Evolutionary conservation across 2,329 filamentous ascomycete genomes (phyloP), one percentile per base, ranked within the genome.

Genomic region (Clonostachys sp.): DNA sequence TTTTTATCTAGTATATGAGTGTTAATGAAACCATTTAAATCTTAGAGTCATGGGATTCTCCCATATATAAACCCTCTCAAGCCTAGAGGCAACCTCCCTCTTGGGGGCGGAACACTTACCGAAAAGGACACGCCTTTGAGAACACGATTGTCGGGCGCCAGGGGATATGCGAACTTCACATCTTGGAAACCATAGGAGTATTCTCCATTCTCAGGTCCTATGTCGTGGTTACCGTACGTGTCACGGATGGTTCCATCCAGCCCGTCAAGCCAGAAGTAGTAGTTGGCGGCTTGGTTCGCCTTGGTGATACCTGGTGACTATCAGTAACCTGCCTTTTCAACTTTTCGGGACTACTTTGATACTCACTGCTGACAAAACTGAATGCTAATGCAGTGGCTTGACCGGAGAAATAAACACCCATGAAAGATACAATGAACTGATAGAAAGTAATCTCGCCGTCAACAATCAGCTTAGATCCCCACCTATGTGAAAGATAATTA

Each of bases 91-190:
- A 40, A 13, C 38, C 38, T n/a, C n/a, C n/a, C 1, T 18, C n/a
- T 13, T 18, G 10, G 12, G 8, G 24, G 3, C 3, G 24, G 41
- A 16, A 17, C 12, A 17, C 41, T 45, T 8, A 46, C 44, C 5
- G 44, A 41, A 14, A 56, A 41, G 10, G 54, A 52, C 24, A 73
- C 53, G 12, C 65, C 58, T 35, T 63, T 52, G 2, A 66, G 52
- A 55, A 63, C 55, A 47, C 57, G 51, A 9, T 54, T 51, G 56
- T 61, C 39, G 34, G 58, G 52, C 42, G 61, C 50, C 45, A 60
- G 45, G 4, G 79, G 77, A 49, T 84, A 84, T 6, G 75, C 66
- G 57, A 84, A 84, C 18, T 70, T 70, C 16, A 49, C 48, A 38
- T 76, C 61, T 17, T 66, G 63, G 51, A 83, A 73, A 30, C 73